Percentiles rank a stretch among this genome's conserved stretches.
These are phyloP conservation scores for Ophiostoma sp. DNA, from an alignment of 2,329 filamentous ascomycete species.

Conservation along the genomic window DNA sequence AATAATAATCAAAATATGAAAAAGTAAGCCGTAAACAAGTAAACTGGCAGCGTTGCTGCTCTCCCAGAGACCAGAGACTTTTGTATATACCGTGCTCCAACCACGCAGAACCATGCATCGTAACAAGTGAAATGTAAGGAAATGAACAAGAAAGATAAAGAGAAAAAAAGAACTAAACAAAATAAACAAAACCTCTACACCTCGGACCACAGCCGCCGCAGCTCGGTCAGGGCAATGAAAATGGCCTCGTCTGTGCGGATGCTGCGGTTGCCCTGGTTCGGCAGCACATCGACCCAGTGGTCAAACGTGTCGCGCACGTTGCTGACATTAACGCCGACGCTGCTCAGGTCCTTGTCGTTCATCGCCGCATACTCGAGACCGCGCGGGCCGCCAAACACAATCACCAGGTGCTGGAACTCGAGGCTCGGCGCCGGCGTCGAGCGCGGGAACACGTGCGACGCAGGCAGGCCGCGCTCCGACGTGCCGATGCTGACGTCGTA, in stretches of 20 bases:
- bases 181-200: slow-evolving; percentile 21
- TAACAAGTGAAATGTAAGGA: not conserved
- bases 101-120: not conserved
- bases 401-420: slow-evolving; percentile 63
- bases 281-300: slow-evolving; percentile 75
- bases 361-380: slow-evolving; percentile 71
- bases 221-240: slow-evolving; percentile 65
- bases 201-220: slow-evolving; percentile 55
- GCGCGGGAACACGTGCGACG: slow-evolving; percentile 43
- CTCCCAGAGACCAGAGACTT: not conserved
- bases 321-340: slow-evolving; percentile 58
- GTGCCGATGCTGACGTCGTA: slow-evolving; percentile 82
- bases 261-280: slow-evolving; percentile 73
- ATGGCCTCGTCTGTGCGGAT: slow-evolving; percentile 82
- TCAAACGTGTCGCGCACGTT: slow-evolving; percentile 71
- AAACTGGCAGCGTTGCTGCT: slow-evolving; percentile 12
- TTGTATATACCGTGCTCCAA: slow-evolving; percentile 16
- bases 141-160: not conserved
- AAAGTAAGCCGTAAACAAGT: not conserved
- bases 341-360: slow-evolving; percentile 51
- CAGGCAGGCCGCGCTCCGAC: slow-evolving; percentile 64
- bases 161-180: not conserved
- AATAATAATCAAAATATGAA: not conserved
- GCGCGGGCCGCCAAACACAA: slow-evolving; percentile 76
- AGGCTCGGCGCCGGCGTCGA: slow-evolving; percentile 34